Conservation (phyloP, 2,329 filamentous ascomycete genomes). For the Penicillium occitanis region DNA sequence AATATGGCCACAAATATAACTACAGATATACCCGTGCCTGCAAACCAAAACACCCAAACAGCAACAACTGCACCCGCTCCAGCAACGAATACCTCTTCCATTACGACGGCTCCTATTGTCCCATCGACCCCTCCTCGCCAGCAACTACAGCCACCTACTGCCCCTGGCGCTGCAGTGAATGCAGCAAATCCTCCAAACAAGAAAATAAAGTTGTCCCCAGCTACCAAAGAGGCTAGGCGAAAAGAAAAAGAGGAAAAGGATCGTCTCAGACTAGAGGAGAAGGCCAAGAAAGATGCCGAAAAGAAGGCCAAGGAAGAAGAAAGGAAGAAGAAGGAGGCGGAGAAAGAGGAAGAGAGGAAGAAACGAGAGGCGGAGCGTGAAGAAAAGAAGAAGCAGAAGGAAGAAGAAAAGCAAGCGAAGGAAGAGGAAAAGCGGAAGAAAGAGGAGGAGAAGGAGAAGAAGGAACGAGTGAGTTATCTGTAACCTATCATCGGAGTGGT, state of each 20-base stretch:
- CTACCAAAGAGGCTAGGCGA: slow-evolving; percentile 13
- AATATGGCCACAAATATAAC: neutral
- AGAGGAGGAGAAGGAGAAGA: slow-evolving; percentile 50
- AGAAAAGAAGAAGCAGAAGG: slow-evolving; percentile 45
- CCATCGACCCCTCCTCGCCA: neutral
- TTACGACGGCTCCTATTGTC: neutral
- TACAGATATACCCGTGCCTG: neutral
- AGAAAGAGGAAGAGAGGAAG: slow-evolving; percentile 44
- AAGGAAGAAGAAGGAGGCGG: slow-evolving; percentile 36
- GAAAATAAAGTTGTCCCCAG: slow-evolving; percentile 18
- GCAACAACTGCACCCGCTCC: neutral
- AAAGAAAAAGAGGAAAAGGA: slow-evolving; percentile 31
- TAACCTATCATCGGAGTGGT: neutral
- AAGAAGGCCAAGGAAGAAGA: slow-evolving; percentile 34
- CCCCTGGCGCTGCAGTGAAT: neutral
- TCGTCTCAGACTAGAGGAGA: slow-evolving; percentile 35
- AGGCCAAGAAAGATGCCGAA: slow-evolving; percentile 35
- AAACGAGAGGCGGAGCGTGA: slow-evolving; percentile 48
- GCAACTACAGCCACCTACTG: neutral
- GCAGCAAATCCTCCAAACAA: neutral
- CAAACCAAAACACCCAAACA: neutral
- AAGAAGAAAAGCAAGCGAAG: slow-evolving; percentile 48
- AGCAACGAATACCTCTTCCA: neutral
- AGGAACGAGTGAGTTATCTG: slow-evolving; percentile 43
- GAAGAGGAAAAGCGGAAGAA: slow-evolving; percentile 49